Conservation (phyloP, 2,329 filamentous ascomycete genomes). For the Claviceps cyperi region DNA sequence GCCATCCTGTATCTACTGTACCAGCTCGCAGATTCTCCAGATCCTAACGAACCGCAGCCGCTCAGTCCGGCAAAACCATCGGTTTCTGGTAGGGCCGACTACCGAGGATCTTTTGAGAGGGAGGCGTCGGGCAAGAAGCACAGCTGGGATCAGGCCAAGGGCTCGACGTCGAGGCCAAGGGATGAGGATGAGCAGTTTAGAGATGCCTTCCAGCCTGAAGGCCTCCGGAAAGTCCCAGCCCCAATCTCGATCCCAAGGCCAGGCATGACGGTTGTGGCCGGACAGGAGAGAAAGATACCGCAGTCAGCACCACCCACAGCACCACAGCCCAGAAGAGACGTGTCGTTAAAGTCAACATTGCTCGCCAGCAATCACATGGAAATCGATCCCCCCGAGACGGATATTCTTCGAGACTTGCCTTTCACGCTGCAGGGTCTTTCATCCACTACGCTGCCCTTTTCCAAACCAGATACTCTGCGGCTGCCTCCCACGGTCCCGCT, state of each 20-base stretch:
- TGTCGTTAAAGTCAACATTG: slow-evolving; percentile 42
- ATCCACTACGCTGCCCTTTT: slow-evolving; percentile 69
- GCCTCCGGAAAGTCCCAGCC: slow-evolving; percentile 30
- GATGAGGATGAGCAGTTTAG: slow-evolving; percentile 34
- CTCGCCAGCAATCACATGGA: slow-evolving; percentile 42
- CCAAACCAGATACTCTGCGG: slow-evolving; percentile 52
- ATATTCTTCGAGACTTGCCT: slow-evolving; percentile 64
- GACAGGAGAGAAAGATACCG: slow-evolving; percentile 11
- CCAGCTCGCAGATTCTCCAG: slow-evolving; percentile 57
- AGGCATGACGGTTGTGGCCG: slow-evolving; percentile 12
- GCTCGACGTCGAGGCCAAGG: slow-evolving; percentile 21
- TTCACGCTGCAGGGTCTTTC: slow-evolving; percentile 89
- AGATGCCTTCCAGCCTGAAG: slow-evolving; percentile 41
- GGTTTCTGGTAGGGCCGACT: slow-evolving; percentile 16
- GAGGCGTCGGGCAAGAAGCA: slow-evolving; percentile 21
- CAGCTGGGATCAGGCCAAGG: slow-evolving; percentile 22
- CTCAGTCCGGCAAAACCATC: slow-evolving; percentile 27
- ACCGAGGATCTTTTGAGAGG: slow-evolving; percentile 22
- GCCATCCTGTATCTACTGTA: slow-evolving; percentile 86
- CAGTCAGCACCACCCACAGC: slow-evolving; percentile 5
- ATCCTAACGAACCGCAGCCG: slow-evolving; percentile 37
- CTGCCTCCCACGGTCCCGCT: slow-evolving; percentile 68
- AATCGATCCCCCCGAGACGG: slow-evolving; percentile 48
- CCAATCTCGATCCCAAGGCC: slow-evolving; percentile 26
- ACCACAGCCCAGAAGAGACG: slow-evolving; percentile 28